These are phyloP conservation scores for Paraleonurus japonicus DNA, from an alignment of 257 asterid species.

Conservation along the genomic window DNA sequence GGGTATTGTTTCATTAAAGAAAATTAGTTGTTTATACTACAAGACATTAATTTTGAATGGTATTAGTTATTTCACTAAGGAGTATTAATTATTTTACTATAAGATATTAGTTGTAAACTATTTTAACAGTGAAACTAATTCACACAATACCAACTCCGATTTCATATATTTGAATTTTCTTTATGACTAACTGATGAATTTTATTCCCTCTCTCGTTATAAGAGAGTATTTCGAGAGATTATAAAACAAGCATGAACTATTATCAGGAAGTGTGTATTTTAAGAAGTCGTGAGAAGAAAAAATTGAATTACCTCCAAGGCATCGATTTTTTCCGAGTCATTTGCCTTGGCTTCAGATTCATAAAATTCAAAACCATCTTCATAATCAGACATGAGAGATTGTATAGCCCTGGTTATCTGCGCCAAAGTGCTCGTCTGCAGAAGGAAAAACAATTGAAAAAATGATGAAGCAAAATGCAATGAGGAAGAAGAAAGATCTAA, in stretches of 20 bases:
- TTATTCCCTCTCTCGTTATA: background rate
- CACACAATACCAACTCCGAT: too few relatives aligned
- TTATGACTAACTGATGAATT: background rate
- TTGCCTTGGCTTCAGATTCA: conserved; percentile 65
- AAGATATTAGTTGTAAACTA: too few relatives aligned
- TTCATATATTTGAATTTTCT: background rate
- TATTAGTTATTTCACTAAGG: too few relatives aligned
- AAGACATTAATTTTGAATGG: too few relatives aligned
- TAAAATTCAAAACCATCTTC: conserved; percentile 56
- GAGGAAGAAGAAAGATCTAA: conserved; percentile 9
- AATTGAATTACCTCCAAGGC: conserved; percentile 79
- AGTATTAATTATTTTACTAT: too few relatives aligned
- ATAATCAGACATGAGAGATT: conserved; percentile 57
- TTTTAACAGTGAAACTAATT: too few relatives aligned
- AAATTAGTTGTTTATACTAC: too few relatives aligned
- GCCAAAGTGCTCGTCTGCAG: conserved; percentile 66
- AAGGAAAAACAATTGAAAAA: conserved; percentile 8
- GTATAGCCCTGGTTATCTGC: conserved; percentile 64
- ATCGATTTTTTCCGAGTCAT: conserved; percentile 73
- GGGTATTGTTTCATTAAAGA: too few relatives aligned
- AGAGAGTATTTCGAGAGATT: background rate
- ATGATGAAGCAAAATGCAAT: conserved; percentile 1
- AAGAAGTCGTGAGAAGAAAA: conserved; percentile 8
- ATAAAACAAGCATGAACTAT: background rate
- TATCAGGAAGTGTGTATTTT: background rate